Percentiles rank a stretch among this genome's conserved stretches.
phyloP scores from a whole-genome alignment of 2,329 filamentous ascomycete species.

The Pseudocercospora cruenta region DNA sequence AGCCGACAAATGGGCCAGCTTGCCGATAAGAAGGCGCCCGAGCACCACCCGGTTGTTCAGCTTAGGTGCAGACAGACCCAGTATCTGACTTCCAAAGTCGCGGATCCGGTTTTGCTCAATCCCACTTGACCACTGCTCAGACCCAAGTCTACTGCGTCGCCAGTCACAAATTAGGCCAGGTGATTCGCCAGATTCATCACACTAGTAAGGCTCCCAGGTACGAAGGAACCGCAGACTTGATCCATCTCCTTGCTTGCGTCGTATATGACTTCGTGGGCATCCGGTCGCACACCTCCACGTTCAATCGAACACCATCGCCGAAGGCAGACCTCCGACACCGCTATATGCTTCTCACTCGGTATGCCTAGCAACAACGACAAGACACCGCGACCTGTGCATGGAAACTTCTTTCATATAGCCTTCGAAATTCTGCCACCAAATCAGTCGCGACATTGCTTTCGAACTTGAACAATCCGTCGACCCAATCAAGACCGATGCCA shows the following conservation, averaged over 20 bases:
- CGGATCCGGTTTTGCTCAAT: background rate
- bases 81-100: background rate
- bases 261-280: background rate
- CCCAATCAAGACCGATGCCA: conserved; percentile 5
- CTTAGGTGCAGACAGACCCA: background rate
- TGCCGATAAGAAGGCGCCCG: background rate
- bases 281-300: background rate
- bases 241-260: background rate
- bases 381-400: background rate
- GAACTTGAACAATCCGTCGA: background rate
- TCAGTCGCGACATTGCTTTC: background rate
- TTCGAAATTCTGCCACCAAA: background rate
- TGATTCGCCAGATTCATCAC: background rate
- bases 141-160: background rate
- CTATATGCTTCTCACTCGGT: background rate
- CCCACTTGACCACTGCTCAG: conserved; percentile 1
- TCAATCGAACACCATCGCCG: background rate
- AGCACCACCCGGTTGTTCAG: background rate
- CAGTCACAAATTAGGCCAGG: background rate
- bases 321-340: background rate
- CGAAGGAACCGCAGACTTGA: background rate
- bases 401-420: background rate
- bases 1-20: conserved; percentile 4
- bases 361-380: background rate
- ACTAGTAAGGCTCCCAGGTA: conserved; percentile 1